These are phyloP conservation scores for Cornus kousa DNA, from an alignment of 148 eudicot genomes.

Conservation along the genomic window DNA sequence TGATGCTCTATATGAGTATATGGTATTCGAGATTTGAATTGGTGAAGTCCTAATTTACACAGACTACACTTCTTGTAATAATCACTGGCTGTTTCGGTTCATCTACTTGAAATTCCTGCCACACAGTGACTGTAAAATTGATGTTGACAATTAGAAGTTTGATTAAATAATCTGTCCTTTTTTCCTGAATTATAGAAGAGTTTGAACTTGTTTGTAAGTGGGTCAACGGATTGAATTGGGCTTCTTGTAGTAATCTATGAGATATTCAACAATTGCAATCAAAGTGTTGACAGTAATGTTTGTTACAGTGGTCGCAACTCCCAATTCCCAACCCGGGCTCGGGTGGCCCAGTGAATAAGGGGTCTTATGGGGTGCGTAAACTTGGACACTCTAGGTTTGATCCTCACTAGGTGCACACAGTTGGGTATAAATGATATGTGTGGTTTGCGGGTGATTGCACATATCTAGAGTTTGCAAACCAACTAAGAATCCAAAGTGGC, in stretches of 20 bases:
- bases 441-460: too few species aligned
- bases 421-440: too few species aligned
- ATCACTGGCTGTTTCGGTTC: not conserved
- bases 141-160: not conserved
- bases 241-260: not conserved
- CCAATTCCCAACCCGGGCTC: not conserved
- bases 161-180: not conserved
- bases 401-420: too few species aligned
- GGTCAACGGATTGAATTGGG: not conserved
- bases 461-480: too few species aligned
- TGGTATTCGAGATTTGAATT: slow-evolving; percentile 2
- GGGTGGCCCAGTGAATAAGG: not conserved
- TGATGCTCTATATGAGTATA: not conserved
- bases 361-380: not conserved
- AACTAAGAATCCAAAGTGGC: too few species aligned
- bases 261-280: not conserved
- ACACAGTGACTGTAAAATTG: not conserved
- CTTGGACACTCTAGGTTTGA: not conserved
- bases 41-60: not conserved
- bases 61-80: not conserved
- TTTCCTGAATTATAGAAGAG: not conserved
- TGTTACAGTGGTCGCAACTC: not conserved
- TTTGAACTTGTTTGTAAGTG: not conserved
- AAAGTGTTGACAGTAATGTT: not conserved
- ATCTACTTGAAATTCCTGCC: not conserved